These are phyloP conservation scores for Capsicum pubescens DNA, from an alignment of 257 asterid species.

Conservation along the genomic window DNA sequence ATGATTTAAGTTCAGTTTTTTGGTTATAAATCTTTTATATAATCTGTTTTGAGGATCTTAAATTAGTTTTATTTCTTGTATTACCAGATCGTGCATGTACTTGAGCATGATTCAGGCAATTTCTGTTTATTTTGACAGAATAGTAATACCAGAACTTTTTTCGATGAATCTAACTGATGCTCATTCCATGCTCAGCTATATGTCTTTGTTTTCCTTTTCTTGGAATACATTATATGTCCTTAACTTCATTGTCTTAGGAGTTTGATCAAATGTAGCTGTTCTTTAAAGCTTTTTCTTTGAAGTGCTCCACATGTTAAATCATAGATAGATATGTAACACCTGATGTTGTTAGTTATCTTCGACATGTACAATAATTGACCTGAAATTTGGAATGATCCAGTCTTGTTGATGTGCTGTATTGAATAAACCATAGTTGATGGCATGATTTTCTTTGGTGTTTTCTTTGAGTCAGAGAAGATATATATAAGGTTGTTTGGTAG, in stretches of 20 bases:
- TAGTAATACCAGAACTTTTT: conserved; percentile 11
- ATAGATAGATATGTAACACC: too few species aligned
- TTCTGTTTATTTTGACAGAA: conserved; percentile 2
- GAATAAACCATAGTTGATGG: not conserved
- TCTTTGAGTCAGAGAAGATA: not conserved
- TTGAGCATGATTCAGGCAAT: conserved; percentile 7
- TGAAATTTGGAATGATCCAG: not conserved
- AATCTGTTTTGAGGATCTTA: not conserved
- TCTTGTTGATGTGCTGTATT: not conserved
- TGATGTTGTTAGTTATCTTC: too few species aligned
- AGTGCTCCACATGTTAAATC: too few species aligned
- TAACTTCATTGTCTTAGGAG: too few species aligned
- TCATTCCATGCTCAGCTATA: too few species aligned
- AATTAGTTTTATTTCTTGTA: not conserved
- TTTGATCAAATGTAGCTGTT: too few species aligned
- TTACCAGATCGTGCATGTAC: conserved; percentile 11
- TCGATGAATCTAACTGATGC: not conserved
- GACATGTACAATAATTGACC: not conserved
- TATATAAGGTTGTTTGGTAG: not conserved
- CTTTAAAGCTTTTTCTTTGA: too few species aligned
- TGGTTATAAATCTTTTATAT: not conserved
- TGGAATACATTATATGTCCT: too few species aligned
- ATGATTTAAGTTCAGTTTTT: conserved; percentile 27
- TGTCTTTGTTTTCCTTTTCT: too few species aligned
- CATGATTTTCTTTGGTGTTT: not conserved